phyloP scores from a whole-genome alignment of 2,329 filamentous ascomycete genomes.

The Tolypocladium ovalisporum region DNA sequence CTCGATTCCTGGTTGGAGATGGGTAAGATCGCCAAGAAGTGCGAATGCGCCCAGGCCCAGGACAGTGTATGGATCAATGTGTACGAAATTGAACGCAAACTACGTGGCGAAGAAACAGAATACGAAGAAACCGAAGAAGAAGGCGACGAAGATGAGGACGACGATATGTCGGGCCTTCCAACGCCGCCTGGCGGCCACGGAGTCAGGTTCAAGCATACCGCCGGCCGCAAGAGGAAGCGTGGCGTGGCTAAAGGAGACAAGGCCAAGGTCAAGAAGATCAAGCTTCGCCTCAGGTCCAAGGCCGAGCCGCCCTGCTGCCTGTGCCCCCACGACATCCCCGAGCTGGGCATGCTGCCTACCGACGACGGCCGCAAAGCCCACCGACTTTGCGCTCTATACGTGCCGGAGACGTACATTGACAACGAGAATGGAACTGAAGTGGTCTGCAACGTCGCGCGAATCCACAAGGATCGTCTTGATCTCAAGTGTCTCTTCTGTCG shows the following conservation, averaged over 20 bases:
- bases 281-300: constrained; percentile 60
- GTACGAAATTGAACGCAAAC: constrained; percentile 85
- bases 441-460: constrained; percentile 67
- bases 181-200: constrained; percentile 69
- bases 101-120: constrained; percentile 80
- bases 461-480: constrained; percentile 78
- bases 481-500: constrained; percentile 93
- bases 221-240: constrained; percentile 50
- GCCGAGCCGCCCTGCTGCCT: constrained; percentile 75
- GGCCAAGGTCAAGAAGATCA: constrained; percentile 66
- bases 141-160: constrained; percentile 50
- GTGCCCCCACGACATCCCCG: constrained; percentile 81
- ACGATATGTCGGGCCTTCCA: constrained; percentile 57
- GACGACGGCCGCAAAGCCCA: constrained; percentile 84
- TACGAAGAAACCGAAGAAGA: constrained; percentile 65
- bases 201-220: constrained; percentile 50
- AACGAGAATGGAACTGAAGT: constrained; percentile 59
- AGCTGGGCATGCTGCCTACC: constrained; percentile 72
- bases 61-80: constrained; percentile 99
- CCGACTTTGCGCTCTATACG: constrained; percentile 78
- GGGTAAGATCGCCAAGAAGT: constrained; percentile 91
- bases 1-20: constrained; percentile 92
- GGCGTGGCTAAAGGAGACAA: constrained; percentile 24
- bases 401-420: constrained; percentile 83
- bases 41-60: constrained; percentile 85